These are phyloP conservation scores for Teunomyces tritomae DNA, from an alignment of 805 yeast species.

Conservation along the genomic window DNA sequence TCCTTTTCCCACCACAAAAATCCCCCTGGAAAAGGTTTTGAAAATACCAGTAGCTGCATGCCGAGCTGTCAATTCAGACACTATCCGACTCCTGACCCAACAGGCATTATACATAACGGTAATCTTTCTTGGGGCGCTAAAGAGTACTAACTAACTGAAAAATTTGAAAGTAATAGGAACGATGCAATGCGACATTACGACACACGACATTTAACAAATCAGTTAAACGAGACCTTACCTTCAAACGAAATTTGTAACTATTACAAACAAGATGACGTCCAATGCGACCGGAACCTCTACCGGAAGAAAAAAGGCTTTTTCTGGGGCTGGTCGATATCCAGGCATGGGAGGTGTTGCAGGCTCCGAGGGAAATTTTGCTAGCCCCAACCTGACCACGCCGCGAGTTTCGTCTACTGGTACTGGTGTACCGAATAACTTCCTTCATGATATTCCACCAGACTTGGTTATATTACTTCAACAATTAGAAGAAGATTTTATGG, in stretches of 20 bases:
- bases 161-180: background rate
- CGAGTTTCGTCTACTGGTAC: conserved; percentile 10
- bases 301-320: conserved; percentile 17
- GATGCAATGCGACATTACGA: conserved; percentile 2
- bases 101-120: background rate
- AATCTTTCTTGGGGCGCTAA: background rate
- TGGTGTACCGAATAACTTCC: conserved; percentile 5
- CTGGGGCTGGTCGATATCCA: conserved; percentile 16
- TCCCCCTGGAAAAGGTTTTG: background rate
- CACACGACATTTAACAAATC: conserved; percentile 1
- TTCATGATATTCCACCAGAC: conserved; percentile 44
- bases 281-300: conserved; percentile 2
- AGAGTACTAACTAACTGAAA: background rate
- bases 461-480: conserved; percentile 41
- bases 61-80: background rate
- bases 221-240: background rate
- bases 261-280: conserved; percentile 2
- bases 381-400: conserved; percentile 13
- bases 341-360: conserved; percentile 23
- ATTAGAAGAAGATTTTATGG: conserved; percentile 41
- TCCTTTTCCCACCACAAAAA: conserved; percentile 1
- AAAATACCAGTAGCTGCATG: background rate
- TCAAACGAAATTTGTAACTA: background rate
- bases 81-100: background rate
- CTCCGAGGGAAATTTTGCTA: conserved; percentile 18